Evolutionary conservation across 768 basidiomycete genomes (phyloP).

Genomic region (Lactifluus piperatus): DNA sequence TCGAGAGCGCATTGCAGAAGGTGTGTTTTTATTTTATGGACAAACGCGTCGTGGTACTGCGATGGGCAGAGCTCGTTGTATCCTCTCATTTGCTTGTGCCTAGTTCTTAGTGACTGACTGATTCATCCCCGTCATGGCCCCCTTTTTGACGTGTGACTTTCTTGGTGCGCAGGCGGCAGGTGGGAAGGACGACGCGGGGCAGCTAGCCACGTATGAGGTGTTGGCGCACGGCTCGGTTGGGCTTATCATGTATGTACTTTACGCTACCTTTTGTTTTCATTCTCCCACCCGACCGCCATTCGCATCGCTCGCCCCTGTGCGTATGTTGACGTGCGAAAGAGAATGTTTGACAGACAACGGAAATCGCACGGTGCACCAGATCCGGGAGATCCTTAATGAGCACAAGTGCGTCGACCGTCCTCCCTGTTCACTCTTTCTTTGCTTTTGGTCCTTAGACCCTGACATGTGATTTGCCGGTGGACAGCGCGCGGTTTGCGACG

Average conservation of each 20-base stretch:
- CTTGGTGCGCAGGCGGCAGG: conserved; percentile 4
- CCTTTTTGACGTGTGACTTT: not conserved
- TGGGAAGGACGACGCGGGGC: conserved; percentile 11
- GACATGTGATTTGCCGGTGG: not conserved
- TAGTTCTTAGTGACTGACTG: no score
- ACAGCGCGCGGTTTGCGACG: conserved; percentile 18
- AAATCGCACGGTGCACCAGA: conserved; percentile 16
- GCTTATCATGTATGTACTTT: conserved; percentile 18
- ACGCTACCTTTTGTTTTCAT: not conserved
- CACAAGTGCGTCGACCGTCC: conserved; percentile 14
- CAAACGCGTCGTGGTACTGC: no score
- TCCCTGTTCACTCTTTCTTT: no score
- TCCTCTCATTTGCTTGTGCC: no score
- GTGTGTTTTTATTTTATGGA: conserved; percentile 10
- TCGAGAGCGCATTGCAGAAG: conserved; percentile 19
- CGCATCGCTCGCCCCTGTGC: no score
- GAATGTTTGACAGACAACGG: conserved; percentile 20
- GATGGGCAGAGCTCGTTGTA: no score
- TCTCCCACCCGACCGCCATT: no score
- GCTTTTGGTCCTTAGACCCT: not conserved
- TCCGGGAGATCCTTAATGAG: conserved; percentile 16
- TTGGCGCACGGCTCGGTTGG: conserved; percentile 20
- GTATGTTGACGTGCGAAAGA: conserved; percentile 6
- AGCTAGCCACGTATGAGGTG: conserved; percentile 16
- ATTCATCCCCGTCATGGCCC: not conserved